These are phyloP conservation scores for Passalora sequoiae DNA, from an alignment of 2,329 filamentous ascomycete species.

Conservation along the genomic window DNA sequence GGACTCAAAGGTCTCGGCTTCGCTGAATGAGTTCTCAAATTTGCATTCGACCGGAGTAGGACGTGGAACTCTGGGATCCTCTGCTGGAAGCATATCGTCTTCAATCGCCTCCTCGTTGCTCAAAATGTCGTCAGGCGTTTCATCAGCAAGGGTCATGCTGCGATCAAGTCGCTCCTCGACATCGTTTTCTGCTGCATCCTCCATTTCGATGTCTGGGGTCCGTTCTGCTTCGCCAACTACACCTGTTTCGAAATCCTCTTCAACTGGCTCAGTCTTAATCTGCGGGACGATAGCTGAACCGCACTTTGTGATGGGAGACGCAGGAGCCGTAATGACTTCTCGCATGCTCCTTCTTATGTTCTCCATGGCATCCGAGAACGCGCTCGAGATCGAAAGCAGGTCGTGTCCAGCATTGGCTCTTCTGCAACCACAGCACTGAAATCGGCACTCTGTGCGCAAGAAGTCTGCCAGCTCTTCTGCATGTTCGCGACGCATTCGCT, in stretches of 20 bases:
- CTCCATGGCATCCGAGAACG: constrained; percentile 19
- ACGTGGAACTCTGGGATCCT: constrained; percentile 16
- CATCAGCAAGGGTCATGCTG: constrained; percentile 24
- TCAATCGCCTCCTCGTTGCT: constrained; percentile 8
- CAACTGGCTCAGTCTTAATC: constrained; percentile 7
- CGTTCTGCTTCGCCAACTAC: not conserved
- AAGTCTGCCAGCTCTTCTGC: constrained; percentile 71
- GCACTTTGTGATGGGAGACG: constrained; percentile 28
- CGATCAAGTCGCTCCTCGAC: constrained; percentile 19
- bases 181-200: constrained; percentile 7
- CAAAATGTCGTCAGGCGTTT: constrained; percentile 9
- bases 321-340: constrained; percentile 53
- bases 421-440: constrained; percentile 61
- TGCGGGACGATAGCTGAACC: constrained; percentile 7
- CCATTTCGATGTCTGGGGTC: constrained; percentile 15
- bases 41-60: constrained; percentile 18
- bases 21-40: constrained; percentile 7
- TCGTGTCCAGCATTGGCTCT: constrained; percentile 36
- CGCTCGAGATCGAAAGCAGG: constrained; percentile 15
- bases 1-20: constrained; percentile 4
- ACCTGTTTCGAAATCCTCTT: constrained; percentile 2
- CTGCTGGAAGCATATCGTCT: constrained; percentile 17
- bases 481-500: constrained; percentile 58
- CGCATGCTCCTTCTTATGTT: constrained; percentile 21
- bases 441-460: constrained; percentile 66